Evolutionary conservation across 2,329 filamentous ascomycete species (phyloP), one percentile per base, ranked within the genome.

Genomic region (Karstenula rhodostoma): DNA sequence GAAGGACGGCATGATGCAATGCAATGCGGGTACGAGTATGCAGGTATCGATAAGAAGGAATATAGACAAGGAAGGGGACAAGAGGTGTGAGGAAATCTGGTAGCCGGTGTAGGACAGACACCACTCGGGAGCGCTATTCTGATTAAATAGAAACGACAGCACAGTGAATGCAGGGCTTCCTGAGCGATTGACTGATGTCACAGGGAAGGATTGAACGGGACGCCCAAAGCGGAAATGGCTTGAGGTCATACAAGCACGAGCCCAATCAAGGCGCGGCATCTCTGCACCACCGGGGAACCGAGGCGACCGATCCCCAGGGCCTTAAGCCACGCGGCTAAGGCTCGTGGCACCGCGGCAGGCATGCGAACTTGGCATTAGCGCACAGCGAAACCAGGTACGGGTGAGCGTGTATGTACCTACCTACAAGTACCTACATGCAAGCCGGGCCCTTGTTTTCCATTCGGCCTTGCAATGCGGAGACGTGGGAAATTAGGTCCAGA

Each of bases 101-200:
- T 57, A 46, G 52, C n/a, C 9, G 17, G 47, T 56, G 55, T 57
- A 59, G 57, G 60, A 63, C 57, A 57, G 57, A 57, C 22, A 43
- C 19, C 27, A 15, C 37, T n/a, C 22, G 32, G 35, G 43, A 23
- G 48, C 29, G 47, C 25, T 19, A 51, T 56, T 53, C 58, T 57
- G 60, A 44, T 65, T 70, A 71, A 67, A 73, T 64, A 58, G 32
- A 59, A 29, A 40, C 48, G 44, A 52, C 58, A 46, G 44, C 22
- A 59, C 47, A 56, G 57, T 65, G 63, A 64, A 71, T 68, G 62
- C 54, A 65, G 67, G 65, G 62, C 62, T 56, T 19, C 58, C 27
- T 29, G 29, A 46, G 27, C n/a, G 40, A 44, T 46, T 66, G 63
- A 57, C 72, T 76, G 71, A 76, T 76, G 74, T 73, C 69, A 73